Base-by-base conservation (phyloP, 139 green algal species). In the Nannochloris sp. region DNA sequence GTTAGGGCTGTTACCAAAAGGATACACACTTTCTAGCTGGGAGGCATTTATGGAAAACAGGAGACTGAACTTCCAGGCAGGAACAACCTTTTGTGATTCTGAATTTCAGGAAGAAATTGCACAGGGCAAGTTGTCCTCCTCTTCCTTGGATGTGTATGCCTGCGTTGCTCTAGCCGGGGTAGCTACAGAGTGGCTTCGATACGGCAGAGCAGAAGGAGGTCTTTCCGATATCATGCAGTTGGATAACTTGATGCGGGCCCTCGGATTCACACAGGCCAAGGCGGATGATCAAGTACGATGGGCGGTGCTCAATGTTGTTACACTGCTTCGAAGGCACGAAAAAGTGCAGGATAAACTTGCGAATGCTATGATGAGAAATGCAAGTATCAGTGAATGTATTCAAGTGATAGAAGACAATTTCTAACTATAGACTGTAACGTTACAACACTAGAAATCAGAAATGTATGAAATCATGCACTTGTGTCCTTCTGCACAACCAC, bases 11-110 rank as follows among this genome's bases (percentile, higher is more conserved):
- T 69, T 97, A 55, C 92, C 93, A 1, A 73, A 75, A 10, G 75
- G 53, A 4, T 99, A 98, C 85, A 96, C 84, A 1, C 78, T 98
- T 11, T 85, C 73, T 11, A 79, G 79, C 0, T 51, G 83, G 36
- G 88, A 97, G 57, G 92, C 92, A 0, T 90, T 95, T 37, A 24
- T 60, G 21, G 24, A 78, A 69, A 92, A 88, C 61, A 72, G 83
- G 3, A 76, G 76, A 5, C 78, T 98, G 23, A 97, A 95, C 65
- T 71, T 98, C 4, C 93, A 99, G 66, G 93, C 93, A 7, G 93
- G 93, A 25, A 92, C 79, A 10, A 74, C 71, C 6, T 98, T 99
- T 62, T 95, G 94, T 64, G 93, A 99, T 78, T 60, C 64, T 2
- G 86, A 78, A 3, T 98, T 98, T 72, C 80, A 89, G 57, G 48